Evolutionary conservation across 176 grass and related monocot genomes (phyloP).

Genomic region (Panicum miliaceum): DNA sequence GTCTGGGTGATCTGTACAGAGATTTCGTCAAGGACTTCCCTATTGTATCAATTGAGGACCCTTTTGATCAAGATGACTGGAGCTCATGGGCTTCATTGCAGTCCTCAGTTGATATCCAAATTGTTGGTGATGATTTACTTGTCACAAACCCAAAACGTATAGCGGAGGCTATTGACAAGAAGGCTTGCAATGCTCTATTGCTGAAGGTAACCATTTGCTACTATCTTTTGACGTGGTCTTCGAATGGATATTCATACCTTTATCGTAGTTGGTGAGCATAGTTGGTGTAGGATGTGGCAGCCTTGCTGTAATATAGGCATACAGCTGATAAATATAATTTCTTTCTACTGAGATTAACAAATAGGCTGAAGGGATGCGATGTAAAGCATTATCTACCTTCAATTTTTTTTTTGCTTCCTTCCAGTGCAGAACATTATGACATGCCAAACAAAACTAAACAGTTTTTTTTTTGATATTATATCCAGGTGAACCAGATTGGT

Average conservation of each 20-base stretch:
- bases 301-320: not conserved
- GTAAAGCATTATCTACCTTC: not conserved
- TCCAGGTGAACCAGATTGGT: constrained; percentile 95
- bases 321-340: not conserved
- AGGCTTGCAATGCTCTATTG: constrained; percentile 92
- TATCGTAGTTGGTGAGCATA: not conserved
- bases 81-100: constrained; percentile 80
- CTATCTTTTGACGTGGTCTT: not conserved
- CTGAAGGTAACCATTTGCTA: constrained; percentile 66
- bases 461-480: not conserved
- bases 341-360: not conserved
- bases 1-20: constrained; percentile 75
- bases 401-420: not conserved
- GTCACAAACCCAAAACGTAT: constrained; percentile 98
- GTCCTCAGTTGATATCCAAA: constrained; percentile 87
- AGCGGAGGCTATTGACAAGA: constrained; percentile 79
- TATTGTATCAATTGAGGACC: constrained; percentile 98
- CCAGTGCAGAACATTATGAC: not conserved
- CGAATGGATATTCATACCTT: not conserved
- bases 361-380: not conserved
- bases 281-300: not conserved
- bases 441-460: not conserved
- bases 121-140: constrained; percentile 94
- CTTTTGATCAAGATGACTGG: constrained; percentile 99
- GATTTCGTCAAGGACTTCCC: constrained; percentile 91